Evolutionary conservation across 2,329 filamentous ascomycete genomes (phyloP).

Genomic region (Colletotrichum tamarilloi): DNA sequence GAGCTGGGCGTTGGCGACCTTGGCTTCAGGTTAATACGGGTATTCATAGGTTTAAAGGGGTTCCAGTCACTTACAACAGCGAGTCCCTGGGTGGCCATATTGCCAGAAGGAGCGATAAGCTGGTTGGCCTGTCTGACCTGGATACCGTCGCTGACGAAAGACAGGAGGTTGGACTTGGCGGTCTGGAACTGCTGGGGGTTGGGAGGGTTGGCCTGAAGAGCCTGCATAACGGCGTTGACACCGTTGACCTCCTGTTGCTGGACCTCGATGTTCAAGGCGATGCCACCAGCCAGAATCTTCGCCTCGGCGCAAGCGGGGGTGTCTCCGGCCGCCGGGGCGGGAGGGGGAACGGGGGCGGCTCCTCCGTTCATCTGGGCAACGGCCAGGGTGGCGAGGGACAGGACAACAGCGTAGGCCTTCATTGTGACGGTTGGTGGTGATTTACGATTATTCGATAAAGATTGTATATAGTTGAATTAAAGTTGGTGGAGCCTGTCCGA

Average conservation of each 20-base stretch:
- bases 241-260: slow-evolving; percentile 32
- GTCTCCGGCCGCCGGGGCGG: slow-evolving; percentile 12
- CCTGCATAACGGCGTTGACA: slow-evolving; percentile 21
- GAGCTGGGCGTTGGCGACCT: slow-evolving; percentile 34
- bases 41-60: accelerated
- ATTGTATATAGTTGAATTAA: slow-evolving; percentile 14
- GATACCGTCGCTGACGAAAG: slow-evolving; percentile 34
- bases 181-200: slow-evolving; percentile 34
- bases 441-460: slow-evolving; percentile 4
- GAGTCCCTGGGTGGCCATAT: slow-evolving; percentile 20
- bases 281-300: slow-evolving; percentile 33
- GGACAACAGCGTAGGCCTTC: slow-evolving; percentile 31
- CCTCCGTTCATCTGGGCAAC: slow-evolving; percentile 3
- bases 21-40: background rate
- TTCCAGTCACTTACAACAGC: slow-evolving; percentile 19
- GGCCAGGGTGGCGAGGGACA: slow-evolving; percentile 23
- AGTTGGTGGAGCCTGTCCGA: slow-evolving; percentile 8
- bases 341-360: slow-evolving; percentile 1
- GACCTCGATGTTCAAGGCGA: slow-evolving; percentile 32
- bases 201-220: slow-evolving; percentile 26
- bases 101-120: slow-evolving; percentile 29
- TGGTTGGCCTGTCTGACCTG: slow-evolving; percentile 33
- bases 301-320: slow-evolving; percentile 33
- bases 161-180: slow-evolving; percentile 34
- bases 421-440: background rate